Base-by-base conservation (phyloP, 352 stramenopile species). In the Pythium coloratum region DNA sequence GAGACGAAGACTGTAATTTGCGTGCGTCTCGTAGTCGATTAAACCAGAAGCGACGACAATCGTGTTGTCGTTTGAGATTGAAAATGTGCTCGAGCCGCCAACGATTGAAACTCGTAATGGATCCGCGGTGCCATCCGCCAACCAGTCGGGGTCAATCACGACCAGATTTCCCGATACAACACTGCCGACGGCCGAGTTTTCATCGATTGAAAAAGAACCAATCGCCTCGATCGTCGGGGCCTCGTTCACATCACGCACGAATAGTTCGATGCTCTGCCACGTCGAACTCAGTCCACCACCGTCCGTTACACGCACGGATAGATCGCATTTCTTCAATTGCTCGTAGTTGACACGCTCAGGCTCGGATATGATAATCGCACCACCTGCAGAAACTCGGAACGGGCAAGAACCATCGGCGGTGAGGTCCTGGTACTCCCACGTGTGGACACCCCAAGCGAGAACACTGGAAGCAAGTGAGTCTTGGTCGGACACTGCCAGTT, bases 191-290 rank as follows among this genome's bases (percentile, higher is more conserved):
- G 33, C 9, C 1, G 55, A 36, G 30, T 77, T 75, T 59, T 77
- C 71, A 26, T 70, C 64, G 26, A 76, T 69, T 14, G 57, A 33
- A 55, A 74, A 66, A 3, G 47, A 34, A 1, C 16, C 26, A 1
- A 46, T 18, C 3, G 26, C 30, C 20, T 38, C 6, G 8, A 75
- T 65, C 0, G 71, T 54, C 8, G 71, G 71, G 33, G 34, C 1
- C 40, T 77, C 71, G 33, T 75, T 75, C 2, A 77, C 26, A 34
- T 77, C 71, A 47, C 47, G 53, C 16, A 77, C 38, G 24, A 30
- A n/a, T n/a, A 77, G 58, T 16, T 62, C 51, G 7, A 77, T 46
- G 0, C 33, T 14, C 18, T 77, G 71, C 62, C 63, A 71, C 9
- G 62, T 33, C 1, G 71, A 69, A 5, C 10, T 33, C n/a, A 75